phyloP scores from a whole-genome alignment of 345 rosid genomes.

The Nephelium lappaceum region DNA sequence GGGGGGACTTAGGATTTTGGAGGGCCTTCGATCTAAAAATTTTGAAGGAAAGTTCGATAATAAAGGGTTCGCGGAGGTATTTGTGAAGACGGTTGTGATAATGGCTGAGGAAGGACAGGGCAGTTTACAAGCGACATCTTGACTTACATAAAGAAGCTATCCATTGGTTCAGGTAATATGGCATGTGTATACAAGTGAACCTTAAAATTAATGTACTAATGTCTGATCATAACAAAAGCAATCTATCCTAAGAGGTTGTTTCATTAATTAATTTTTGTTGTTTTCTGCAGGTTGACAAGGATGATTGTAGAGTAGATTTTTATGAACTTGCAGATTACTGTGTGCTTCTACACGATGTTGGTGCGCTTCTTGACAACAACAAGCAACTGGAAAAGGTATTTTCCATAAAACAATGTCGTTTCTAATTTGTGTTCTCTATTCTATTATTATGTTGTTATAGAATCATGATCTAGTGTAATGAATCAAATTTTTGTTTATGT shows the following conservation, averaged over 20 bases:
- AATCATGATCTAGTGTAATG: background rate
- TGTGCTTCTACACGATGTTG: conserved; percentile 69
- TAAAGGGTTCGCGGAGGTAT: conserved; percentile 48
- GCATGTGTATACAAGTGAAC: too few relatives aligned
- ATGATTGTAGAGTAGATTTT: conserved; percentile 45
- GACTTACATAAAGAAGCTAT: conserved; percentile 59
- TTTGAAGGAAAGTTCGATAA: conserved; percentile 31
- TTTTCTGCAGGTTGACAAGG: conserved; percentile 54
- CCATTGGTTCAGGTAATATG: conserved; percentile 59
- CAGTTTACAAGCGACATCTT: conserved; percentile 42
- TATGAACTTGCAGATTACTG: conserved; percentile 68
- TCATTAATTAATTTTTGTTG: background rate
- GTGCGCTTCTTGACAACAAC: conserved; percentile 62
- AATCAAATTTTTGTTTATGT: background rate
- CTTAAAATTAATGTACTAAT: too few relatives aligned
- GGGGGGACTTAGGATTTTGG: conserved; percentile 57
- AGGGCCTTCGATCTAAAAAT: conserved; percentile 41
- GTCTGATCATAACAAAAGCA: too few relatives aligned
- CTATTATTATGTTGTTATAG: background rate
- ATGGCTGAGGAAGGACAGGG: conserved; percentile 44
- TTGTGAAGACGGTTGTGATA: conserved; percentile 54
- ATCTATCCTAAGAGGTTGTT: conserved; percentile 9
- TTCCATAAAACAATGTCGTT: background rate
- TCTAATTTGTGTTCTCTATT: conserved; percentile 3
- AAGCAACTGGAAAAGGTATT: conserved; percentile 71